Evolutionary conservation across 805 yeast species (phyloP), one percentile per base, ranked within the genome.

Genomic region (Candida nonsorbophila): DNA sequence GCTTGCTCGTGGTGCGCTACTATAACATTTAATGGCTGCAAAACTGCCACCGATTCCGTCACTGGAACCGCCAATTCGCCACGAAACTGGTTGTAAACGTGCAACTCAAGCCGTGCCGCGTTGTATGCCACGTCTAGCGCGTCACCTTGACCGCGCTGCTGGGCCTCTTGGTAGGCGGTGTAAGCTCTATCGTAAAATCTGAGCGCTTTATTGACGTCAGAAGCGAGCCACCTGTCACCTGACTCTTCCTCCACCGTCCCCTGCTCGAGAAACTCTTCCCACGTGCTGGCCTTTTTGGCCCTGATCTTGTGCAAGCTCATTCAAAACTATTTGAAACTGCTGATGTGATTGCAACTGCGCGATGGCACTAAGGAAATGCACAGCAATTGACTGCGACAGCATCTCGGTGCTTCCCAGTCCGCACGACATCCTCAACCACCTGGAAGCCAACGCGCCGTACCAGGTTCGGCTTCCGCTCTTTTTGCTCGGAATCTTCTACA

Each of bases 201-300:
- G 8, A 81, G 49, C 0, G 79, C 72, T 40, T 82, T 81, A 7
- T 81, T 56, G 5, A 79, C 47, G 41, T 81, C 88, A 0, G 84
- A 74, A 1, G 74, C 61, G 5, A 74, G 48, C 86, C 87, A 82
- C 26, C 88, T 51, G 44, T 81, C 88, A 0, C 85, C 90, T n/a
- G 74, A 68, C 34, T 81, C 88, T 45, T 81, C 90, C 32, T 74
- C 77, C 7, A 58, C 59, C 1, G 77, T 62, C 1, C 77, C 90
- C 28, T 55, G 55, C 18, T 72, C 76, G n/a, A 78, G 59, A 29
- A 44, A 67, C 4, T 77, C 84, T 18, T 71, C 74, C 70, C 62
- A 1, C 76, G 65, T 4, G 55, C 49, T 4, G 69, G 69, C 7
- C 14, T 27, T n/a, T n/a, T n/a, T n/a, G n/a, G n/a, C n/a, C n/a